Conservation (phyloP, 805 yeast genomes). For the Candida sanyiensis region DNA sequence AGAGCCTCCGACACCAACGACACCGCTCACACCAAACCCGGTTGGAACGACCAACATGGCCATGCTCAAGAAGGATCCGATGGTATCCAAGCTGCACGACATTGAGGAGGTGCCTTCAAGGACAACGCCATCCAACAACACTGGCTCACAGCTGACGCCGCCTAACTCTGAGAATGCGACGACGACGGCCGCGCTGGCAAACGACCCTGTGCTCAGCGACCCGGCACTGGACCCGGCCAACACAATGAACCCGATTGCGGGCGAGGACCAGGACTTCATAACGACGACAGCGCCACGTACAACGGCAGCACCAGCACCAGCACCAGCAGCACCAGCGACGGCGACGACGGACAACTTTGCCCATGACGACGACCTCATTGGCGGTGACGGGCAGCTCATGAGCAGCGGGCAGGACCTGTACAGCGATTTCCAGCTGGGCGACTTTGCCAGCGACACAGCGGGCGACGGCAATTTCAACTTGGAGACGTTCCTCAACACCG, state of each 20-base stretch:
- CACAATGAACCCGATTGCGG: slow-evolving; percentile 5
- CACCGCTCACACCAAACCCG: slow-evolving; percentile 33
- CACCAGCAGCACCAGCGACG: not conserved
- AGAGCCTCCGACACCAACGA: slow-evolving; percentile 39
- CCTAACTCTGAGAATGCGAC: slow-evolving; percentile 27
- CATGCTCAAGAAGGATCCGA: slow-evolving; percentile 10
- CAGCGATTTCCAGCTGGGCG: slow-evolving; percentile 29
- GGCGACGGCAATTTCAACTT: slow-evolving; percentile 38
- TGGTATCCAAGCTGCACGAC: slow-evolving; percentile 13
- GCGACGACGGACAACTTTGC: slow-evolving; percentile 3
- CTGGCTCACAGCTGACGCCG: slow-evolving; percentile 24
- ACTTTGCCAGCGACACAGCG: slow-evolving; percentile 29
- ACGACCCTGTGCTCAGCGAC: slow-evolving; percentile 4
- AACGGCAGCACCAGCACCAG: not conserved
- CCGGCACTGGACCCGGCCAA: not conserved
- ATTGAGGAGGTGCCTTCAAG: slow-evolving; percentile 11
- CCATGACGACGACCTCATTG: slow-evolving; percentile 11
- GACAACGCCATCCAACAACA: slow-evolving; percentile 18
- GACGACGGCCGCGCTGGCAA: slow-evolving; percentile 5
- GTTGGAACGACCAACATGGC: slow-evolving; percentile 8
- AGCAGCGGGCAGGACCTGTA: slow-evolving; percentile 28
- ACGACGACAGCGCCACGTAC: too few species aligned
- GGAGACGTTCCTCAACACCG: slow-evolving; percentile 39
- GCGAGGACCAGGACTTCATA: slow-evolving; percentile 3
- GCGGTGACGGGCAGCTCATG: slow-evolving; percentile 26